Evolutionary conservation across 768 basidiomycete genomes (phyloP), one percentile per base, ranked within the genome.

Genomic region (Calocybe cyanea): DNA sequence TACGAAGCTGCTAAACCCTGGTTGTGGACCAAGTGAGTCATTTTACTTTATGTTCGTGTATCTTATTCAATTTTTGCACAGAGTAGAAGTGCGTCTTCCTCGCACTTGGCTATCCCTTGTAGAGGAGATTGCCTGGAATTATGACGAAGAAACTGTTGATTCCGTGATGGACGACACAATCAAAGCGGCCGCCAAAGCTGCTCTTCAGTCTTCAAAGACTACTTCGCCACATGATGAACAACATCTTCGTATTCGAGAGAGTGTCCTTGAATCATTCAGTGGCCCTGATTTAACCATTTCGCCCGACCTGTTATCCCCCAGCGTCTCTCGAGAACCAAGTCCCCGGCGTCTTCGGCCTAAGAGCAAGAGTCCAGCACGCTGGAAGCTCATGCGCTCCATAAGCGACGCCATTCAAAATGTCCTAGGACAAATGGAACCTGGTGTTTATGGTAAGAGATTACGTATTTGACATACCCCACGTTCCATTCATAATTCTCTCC

Each of bases 1-100:
- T 80, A 81, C 58, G 77, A 80, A 21, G 90, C 87, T 1, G 87
- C 90, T n/a, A 85, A 84, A 54, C 89, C 89, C 0, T 92, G 85
- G 87, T 69, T 93, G 4, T 93, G 90, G 89, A 78, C 77, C 47
- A 81, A 81, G 72, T 74, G 46, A 48, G 72, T 59, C 14, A 28
- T n/a, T 28, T 10, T 23, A 28, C 13, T 28, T 38, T 50, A 23
- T 36, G 40, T 49, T 41, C 37, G 17, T 23, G 33, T 23, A 37
- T 37, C 8, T 19, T 20, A 6, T 32, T 19, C 25, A 49, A 11
- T 32, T 38, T 47, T 35, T 17, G 18, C 24, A 9, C 43, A 74
- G 72, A 49, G 70, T 92, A 51, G 90, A 92, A 61, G 84, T 93
- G 41, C 78, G 87, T 4, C 76, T 92, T 4, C 90, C 90, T 8